Base-by-base conservation (phyloP, 257 asterid species). In the Lithospermum erythrorhizon region DNA sequence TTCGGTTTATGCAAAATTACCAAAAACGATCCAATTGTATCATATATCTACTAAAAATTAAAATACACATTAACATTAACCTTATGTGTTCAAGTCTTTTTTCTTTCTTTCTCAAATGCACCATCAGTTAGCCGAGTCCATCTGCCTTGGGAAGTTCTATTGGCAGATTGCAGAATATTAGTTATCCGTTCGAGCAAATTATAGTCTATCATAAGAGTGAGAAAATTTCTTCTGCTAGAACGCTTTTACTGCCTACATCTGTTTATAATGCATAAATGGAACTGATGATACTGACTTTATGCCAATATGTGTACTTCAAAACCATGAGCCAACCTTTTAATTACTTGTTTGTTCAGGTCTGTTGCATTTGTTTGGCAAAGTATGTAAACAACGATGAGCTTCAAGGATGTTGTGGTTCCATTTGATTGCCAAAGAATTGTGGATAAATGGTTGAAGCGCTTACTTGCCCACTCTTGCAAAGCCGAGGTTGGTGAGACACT, bases 381-480 rank as follows among this genome's bases (percentile, higher is more conserved):
- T 91, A 91, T 62, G 90, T 67, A 41, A 81, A 91, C 82, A 84
- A 88, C 21, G 98, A 88, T 45, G 96, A 91, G 65, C 86, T n/a
- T 91, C 47, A 85, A 86, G 49, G 98, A 88, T 91, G 59, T 90
- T 94, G 3, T 91, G 98, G 72, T 63, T 82, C 37, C 98, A 91
- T 78, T 84, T 83, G 81, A 81, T 91, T 65, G 95, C 86, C 90
- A 88, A 82, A 74, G 96, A 88, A 41, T 91, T 21, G 95, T 91
- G 5, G 98, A 88, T 65, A 88, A 91, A 70, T 91, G 98, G 98
- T 82, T 91, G 68, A 84, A 84, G 66, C 29, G 94, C 96, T n/a
- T 8, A 55, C 89, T 1, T 91, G 98, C 69, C 97, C 98, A 16
- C 93, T 91, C 56, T n/a, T 91, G 98, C 85, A 91, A 91, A 76